These are phyloP conservation scores for Mycena sanguinolenta DNA, from an alignment of 768 basidiomycete genomes.

Conservation along the genomic window DNA sequence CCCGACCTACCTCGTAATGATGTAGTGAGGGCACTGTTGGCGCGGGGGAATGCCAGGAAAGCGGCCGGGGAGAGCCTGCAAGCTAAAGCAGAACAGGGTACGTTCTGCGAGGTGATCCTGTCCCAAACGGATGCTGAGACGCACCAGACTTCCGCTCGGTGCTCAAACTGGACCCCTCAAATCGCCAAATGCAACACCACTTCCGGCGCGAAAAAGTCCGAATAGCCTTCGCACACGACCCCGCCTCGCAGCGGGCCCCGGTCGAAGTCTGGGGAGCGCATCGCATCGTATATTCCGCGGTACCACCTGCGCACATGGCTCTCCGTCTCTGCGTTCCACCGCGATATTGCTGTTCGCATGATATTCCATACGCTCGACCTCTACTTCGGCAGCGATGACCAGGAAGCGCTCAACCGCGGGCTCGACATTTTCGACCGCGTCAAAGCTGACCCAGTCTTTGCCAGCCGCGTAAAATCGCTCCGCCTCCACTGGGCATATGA, in stretches of 20 bases:
- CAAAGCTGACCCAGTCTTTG: slow-evolving; percentile 73
- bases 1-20: slow-evolving; percentile 67
- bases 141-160: slow-evolving; percentile 73
- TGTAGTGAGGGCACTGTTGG: slow-evolving; percentile 66
- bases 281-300: slow-evolving; percentile 72
- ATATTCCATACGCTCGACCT: slow-evolving; percentile 79
- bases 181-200: slow-evolving; percentile 64
- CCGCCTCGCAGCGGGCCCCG: slow-evolving; percentile 73
- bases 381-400: slow-evolving; percentile 71
- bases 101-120: no score
- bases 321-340: slow-evolving; percentile 72
- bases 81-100: slow-evolving; percentile 72
- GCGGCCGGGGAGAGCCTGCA: slow-evolving; percentile 67
- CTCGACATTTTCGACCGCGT: slow-evolving; percentile 78
- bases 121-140: no score
- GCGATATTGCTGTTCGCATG: slow-evolving; percentile 72
- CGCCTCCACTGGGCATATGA: slow-evolving; percentile 79
- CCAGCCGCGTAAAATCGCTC: slow-evolving; percentile 68
- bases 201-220: slow-evolving; percentile 60
- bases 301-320: slow-evolving; percentile 80
- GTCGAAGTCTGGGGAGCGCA: slow-evolving; percentile 78
- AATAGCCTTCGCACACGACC: slow-evolving; percentile 66
- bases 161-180: slow-evolving; percentile 70
- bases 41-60: slow-evolving; percentile 71
- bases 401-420: slow-evolving; percentile 70